Conservation (phyloP, 805 yeast species). For the Pichia exigua region DNA sequence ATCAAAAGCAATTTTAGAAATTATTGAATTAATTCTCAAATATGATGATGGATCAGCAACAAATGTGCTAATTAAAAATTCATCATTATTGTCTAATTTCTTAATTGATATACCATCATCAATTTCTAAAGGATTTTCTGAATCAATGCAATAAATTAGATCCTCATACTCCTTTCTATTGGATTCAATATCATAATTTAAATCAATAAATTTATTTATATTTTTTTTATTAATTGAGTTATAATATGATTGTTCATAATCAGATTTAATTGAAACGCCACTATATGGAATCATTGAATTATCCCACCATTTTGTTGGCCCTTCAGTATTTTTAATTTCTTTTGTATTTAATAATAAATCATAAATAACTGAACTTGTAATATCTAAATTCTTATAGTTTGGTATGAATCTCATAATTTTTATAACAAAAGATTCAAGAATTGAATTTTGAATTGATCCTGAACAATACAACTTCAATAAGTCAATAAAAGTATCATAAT, state of each 20-base stretch:
- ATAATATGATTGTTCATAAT: slow-evolving; percentile 37
- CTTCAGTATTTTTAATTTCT: slow-evolving; percentile 26
- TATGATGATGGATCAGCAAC: slow-evolving; percentile 84
- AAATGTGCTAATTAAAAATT: slow-evolving; percentile 52
- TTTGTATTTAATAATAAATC: slow-evolving; percentile 35
- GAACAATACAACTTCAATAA: slow-evolving; percentile 49
- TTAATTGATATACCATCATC: slow-evolving; percentile 83
- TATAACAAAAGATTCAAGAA: slow-evolving; percentile 41
- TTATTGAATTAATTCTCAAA: slow-evolving; percentile 30
- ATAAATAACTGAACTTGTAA: slow-evolving; percentile 47
- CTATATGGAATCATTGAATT: slow-evolving; percentile 38
- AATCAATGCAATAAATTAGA: slow-evolving; percentile 76
- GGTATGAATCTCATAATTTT: slow-evolving; percentile 29
- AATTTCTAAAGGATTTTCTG: slow-evolving; percentile 73
- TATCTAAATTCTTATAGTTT: slow-evolving; percentile 32
- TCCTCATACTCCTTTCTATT: slow-evolving; percentile 36
- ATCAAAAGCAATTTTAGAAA: slow-evolving; percentile 50
- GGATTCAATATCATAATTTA: slow-evolving; percentile 11
- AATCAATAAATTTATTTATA: slow-evolving; percentile 13
- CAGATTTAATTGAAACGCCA: slow-evolving; percentile 35
- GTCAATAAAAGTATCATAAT: slow-evolving; percentile 33
- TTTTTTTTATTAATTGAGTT: slow-evolving; percentile 21
- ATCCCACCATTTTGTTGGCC: slow-evolving; percentile 48
- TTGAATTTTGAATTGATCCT: slow-evolving; percentile 42
- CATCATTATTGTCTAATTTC: slow-evolving; percentile 17